phyloP scores from a whole-genome alignment of 768 basidiomycete species.

The Amanita thiersii region DNA sequence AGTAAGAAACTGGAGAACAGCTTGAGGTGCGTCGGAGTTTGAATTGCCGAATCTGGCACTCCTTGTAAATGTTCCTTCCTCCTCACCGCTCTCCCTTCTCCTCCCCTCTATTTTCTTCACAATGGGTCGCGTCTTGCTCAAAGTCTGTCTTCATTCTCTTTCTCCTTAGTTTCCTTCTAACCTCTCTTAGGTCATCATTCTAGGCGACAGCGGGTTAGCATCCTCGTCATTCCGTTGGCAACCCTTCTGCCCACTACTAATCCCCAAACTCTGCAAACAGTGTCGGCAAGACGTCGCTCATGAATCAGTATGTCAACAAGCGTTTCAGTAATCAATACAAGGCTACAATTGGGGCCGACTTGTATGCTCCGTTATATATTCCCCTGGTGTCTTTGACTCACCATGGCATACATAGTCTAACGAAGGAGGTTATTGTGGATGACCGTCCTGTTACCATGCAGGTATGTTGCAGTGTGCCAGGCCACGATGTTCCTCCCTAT shows the following conservation, averaged over 20 bases:
- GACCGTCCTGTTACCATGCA: constrained; percentile 99
- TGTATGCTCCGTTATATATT: constrained; percentile 47
- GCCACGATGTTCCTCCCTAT: constrained; percentile 6
- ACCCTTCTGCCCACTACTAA: not conserved
- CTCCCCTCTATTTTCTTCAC: constrained; percentile 15
- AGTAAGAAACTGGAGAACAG: constrained; percentile 10
- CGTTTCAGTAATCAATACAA: constrained; percentile 99
- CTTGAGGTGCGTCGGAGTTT: constrained; percentile 28
- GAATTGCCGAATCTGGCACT: constrained; percentile 24
- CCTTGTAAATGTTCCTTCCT: constrained; percentile 15
- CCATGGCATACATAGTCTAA: constrained; percentile 49
- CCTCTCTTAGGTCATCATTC: constrained; percentile 81
- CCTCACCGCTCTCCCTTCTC: constrained; percentile 14
- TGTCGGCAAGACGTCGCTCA: constrained; percentile 98
- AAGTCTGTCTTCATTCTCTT: constrained; percentile 35
- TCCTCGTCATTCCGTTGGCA: constrained; percentile 6
- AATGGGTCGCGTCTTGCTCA: constrained; percentile 85
- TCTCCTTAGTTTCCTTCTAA: constrained; percentile 1
- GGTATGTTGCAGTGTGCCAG: constrained; percentile 30
- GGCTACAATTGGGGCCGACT: constrained; percentile 96
- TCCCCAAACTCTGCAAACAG: constrained; percentile 40
- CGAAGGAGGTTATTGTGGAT: constrained; percentile 98
- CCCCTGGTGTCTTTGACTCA: constrained; percentile 11
- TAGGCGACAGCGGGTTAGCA: constrained; percentile 92
- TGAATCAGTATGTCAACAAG: constrained; percentile 99